phyloP scores from a whole-genome alignment of 805 yeast genomes.

The Starmerella tilneyi region DNA sequence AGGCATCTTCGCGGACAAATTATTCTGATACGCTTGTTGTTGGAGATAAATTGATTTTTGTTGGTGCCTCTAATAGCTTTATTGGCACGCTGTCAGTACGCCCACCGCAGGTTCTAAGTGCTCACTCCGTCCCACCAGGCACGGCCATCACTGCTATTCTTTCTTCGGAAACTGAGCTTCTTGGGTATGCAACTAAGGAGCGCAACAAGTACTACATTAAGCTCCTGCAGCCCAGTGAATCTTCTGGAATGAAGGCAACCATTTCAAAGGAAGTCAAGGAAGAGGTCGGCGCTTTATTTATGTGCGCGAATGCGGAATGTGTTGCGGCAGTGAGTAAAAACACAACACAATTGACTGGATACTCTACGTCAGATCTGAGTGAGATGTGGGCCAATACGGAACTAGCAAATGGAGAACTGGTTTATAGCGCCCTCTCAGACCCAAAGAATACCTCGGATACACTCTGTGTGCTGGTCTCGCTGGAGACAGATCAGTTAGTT shows the following conservation, averaged over 20 bases:
- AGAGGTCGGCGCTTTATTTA: constrained; percentile 12
- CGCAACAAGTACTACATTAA: constrained; percentile 26
- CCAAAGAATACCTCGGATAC: background rate
- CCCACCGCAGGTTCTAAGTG: constrained; percentile 31
- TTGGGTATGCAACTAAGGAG: constrained; percentile 26
- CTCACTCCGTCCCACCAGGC: constrained; percentile 31
- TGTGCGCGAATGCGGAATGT: background rate
- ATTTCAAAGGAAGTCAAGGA: constrained; percentile 4
- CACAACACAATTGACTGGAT: background rate
- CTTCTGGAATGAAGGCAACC: constrained; percentile 3
- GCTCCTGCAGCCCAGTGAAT: background rate
- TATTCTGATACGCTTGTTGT: constrained; percentile 8
- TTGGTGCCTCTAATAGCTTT: constrained; percentile 31
- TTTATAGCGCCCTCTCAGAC: background rate
- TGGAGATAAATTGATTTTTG: constrained; percentile 14
- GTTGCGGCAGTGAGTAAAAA: constrained; percentile 4
- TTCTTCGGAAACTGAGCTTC: constrained; percentile 3
- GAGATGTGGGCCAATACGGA: background rate
- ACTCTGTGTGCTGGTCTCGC: background rate
- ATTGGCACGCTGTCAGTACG: constrained; percentile 25
- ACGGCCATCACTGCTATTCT: constrained; percentile 26
- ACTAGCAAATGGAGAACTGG: background rate
- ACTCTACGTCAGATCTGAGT: background rate
- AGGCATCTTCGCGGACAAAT: constrained; percentile 4
- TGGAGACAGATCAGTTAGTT: background rate